Evolutionary conservation across 2,329 filamentous ascomycete species (phyloP), one percentile per base, ranked within the genome.

Genomic region (Sarocladium strictum): DNA sequence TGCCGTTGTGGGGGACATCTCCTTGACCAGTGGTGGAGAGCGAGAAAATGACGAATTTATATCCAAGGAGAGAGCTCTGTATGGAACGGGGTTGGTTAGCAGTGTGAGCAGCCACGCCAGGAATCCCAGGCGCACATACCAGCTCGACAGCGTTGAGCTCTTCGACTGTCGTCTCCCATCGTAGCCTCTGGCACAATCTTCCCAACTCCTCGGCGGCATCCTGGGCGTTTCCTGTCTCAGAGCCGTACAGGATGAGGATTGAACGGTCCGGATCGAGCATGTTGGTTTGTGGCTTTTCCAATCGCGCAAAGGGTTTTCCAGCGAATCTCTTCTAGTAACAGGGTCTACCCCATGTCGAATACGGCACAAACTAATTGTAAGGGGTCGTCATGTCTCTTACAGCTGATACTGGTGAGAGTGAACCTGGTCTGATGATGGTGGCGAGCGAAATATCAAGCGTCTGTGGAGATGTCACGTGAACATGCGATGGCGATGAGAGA

Each of bases 21-120:
- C 94, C 94, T 71, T 99, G 93, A 4, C 94, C 94, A 0, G 94
- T 96, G 0, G 94, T 99, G 4, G 94, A 95, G 19, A 95, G 76
- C 57, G 90, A 84, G 63, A 99, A 89, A 52, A 97, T 76, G 24
- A 90, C 81, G 19, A 93, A 70, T 1, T 70, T 71, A 55, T 77
- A 73, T 54, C 73, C 72, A 10, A 79, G 62, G 23, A 86, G 69
- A 23, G 73, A 67, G 58, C 72, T 78, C 83, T 83, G 37, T 21
- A 53, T n/a, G n/a, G n/a, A n/a, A n/a, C 14, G 37, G 4, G 17
- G 32, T 23, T 23, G n/a, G 23, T 47, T 23, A 47, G 43, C n/a
- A 27, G 17, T 54, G 45, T 19, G 10, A 50, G 29, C 38, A 58
- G 58, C 54, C 62, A 33, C 24, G 17, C 17, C 6, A 27, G 3